Conservation (phyloP, 2,329 filamentous ascomycete species). For the Stenocarpella maydis region DNA sequence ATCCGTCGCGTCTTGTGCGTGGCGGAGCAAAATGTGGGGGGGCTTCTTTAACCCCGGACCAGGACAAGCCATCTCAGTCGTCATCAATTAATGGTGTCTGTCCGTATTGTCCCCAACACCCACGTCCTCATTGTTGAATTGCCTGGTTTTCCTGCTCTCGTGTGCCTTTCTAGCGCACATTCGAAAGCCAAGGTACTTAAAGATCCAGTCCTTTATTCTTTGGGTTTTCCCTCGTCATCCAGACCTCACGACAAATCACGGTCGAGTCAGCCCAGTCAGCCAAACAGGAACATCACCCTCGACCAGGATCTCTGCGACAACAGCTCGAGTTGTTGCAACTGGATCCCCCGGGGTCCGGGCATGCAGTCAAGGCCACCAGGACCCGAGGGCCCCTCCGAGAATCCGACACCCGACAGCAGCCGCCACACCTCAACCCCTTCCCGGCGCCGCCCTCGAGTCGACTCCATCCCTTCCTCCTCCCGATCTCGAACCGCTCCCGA, state of each 20-base stretch:
- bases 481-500: conserved; percentile 37
- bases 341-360: conserved; percentile 30
- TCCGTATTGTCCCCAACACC: background rate
- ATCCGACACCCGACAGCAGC: conserved; percentile 19
- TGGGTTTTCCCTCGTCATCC: no score
- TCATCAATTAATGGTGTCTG: conserved; percentile 11
- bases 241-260: background rate
- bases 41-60: conserved; percentile 25
- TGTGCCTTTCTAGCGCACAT: background rate
- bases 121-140: background rate
- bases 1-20: background rate
- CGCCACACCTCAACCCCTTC: conserved; percentile 33
- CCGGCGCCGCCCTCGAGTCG: conserved; percentile 42
- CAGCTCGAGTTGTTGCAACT: conserved; percentile 32
- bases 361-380: conserved; percentile 33
- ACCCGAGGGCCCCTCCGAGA: conserved; percentile 25
- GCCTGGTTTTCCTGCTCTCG: background rate
- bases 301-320: conserved; percentile 27
- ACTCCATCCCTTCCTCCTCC: conserved; percentile 39
- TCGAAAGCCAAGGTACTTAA: background rate
- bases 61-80: background rate
- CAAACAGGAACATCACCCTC: conserved; percentile 6
- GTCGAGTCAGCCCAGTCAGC: conserved; percentile 5
- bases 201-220: no score
- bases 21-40: conserved; percentile 28